Conservation (phyloP, 148 eudicot species). For the Camellia granthamiana region DNA sequence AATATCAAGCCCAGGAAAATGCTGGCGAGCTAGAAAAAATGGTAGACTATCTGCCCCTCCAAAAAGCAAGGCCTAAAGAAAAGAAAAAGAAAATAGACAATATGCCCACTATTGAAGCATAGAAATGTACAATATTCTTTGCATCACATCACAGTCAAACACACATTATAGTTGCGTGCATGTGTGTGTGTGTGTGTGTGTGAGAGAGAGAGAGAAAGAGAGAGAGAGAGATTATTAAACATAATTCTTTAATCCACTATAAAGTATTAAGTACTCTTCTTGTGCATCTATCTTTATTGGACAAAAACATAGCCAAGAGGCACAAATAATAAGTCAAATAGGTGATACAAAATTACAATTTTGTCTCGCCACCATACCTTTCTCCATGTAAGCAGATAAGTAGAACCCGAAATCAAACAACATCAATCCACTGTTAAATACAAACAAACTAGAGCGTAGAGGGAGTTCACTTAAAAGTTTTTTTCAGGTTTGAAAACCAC, state of each 20-base stretch:
- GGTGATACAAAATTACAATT: neutral
- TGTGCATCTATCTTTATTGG: neutral
- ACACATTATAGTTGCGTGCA: too few species aligned
- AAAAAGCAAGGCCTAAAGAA: conserved; percentile 69
- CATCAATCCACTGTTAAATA: neutral
- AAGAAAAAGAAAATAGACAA: conserved; percentile 3
- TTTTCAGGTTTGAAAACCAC: neutral
- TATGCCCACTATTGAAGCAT: neutral
- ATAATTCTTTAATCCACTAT: neutral
- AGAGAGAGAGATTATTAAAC: neutral
- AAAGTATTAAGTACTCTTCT: neutral
- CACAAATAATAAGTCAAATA: neutral
- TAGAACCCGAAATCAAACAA: neutral
- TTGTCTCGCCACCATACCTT: neutral
- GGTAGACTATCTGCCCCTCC: conserved; percentile 78
- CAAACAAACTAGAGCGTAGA: neutral
- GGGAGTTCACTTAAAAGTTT: neutral
- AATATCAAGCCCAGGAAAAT: conserved; percentile 63
- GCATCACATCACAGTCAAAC: neutral
- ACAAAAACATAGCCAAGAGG: neutral
- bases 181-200: too few species aligned
- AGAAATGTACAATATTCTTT: neutral
- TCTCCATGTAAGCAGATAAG: too few species aligned
- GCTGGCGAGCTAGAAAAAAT: conserved; percentile 67
- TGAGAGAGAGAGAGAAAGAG: neutral